Percentiles rank a stretch among this genome's conserved stretches.
These are phyloP conservation scores for Boechera retrofracta DNA, from an alignment of 345 rosid species.

Conservation along the genomic window DNA sequence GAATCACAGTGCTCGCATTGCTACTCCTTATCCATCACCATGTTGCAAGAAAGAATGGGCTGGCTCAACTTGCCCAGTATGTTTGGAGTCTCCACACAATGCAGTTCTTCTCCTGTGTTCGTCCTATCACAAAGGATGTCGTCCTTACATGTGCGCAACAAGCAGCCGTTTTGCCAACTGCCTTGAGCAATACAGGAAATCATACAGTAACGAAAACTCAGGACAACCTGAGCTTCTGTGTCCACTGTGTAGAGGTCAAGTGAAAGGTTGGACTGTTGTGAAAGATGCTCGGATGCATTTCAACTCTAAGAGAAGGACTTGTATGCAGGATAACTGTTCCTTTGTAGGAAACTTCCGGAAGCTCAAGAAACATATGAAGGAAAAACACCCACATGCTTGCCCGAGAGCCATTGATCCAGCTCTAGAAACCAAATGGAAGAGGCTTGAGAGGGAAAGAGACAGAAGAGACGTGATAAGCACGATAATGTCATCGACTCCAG, in stretches of 20 bases:
- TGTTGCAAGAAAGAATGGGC: conserved; percentile 67
- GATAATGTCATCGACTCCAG: conserved; percentile 75
- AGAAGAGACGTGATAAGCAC: conserved; percentile 75
- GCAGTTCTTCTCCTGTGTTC: conserved; percentile 87
- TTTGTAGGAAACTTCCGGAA: conserved; percentile 67
- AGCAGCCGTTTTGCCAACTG: conserved; percentile 81
- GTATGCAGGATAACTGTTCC: conserved; percentile 81
- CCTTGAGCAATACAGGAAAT: conserved; percentile 84
- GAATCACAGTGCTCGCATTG: conserved; percentile 24
- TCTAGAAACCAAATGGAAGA: conserved; percentile 77
- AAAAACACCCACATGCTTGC: conserved; percentile 73
- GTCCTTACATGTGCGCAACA: conserved; percentile 94
- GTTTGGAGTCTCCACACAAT: conserved; percentile 86
- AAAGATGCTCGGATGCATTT: conserved; percentile 70
- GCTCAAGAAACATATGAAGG: conserved; percentile 79
- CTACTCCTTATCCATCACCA: conserved; percentile 49
- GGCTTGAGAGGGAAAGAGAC: conserved; percentile 70
- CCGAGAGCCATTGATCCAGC: conserved; percentile 83
- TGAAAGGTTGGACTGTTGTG: conserved; percentile 93
- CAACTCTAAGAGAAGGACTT: conserved; percentile 67
- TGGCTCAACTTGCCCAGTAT: conserved; percentile 68
- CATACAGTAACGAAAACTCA: conserved; percentile 56
- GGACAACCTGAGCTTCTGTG: conserved; percentile 77
- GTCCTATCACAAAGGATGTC: conserved; percentile 86
- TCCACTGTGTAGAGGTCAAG: conserved; percentile 89